Evolutionary conservation across 176 grass and related monocot species (phyloP), one percentile per base, ranked within the genome.

Genomic region (Chrysopogon serrulatus): DNA sequence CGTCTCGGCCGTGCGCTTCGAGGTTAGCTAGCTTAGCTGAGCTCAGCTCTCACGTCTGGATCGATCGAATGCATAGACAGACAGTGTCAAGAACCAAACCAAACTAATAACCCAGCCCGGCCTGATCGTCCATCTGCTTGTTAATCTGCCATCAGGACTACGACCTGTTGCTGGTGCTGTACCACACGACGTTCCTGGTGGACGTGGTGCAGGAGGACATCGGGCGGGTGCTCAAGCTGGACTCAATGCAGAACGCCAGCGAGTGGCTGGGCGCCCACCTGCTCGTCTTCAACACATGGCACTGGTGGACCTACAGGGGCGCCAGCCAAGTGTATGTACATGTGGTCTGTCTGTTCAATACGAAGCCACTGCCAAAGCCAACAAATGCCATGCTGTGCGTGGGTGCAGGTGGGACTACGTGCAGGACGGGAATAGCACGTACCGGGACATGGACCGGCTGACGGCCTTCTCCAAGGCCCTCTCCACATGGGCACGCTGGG

Each of bases 211-310:
- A 28, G 41, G 80, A 78, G 54, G 76, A 48, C 6, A 16, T 78
- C n/a, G 87, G 87, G 3, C 76, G 91, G 26, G 87, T 92, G 64
- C 87, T 92, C 0, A 90, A 59, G 78, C 84, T 92, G 0, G 87
- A 87, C 57, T 90, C 91, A 14, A 81, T 90, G 35, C 30, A 69
- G 32, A 47, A 44, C 65, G 84, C 65, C 8, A 40, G 4, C 4
- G 60, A 81, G 1, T 92, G 91, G 91, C 64, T 67, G 39, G 64
- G 84, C 56, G 87, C 87, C 8, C 80, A 92, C 80, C 34, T 92
- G 42, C 80, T 92, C 75, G 67, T 92, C 84, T 92, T 92, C 72
- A 87, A 90, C 87, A 92, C 87, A 0, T 92, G 91, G 91, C 91
- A 90, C 48, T 92, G 91, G 91, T 92, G 91, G 91, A 92, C 91